Percentiles rank a stretch among this genome's conserved stretches.
Conservation (phyloP, 2,329 filamentous ascomycete genomes). For the Cercospora citrullina region DNA sequence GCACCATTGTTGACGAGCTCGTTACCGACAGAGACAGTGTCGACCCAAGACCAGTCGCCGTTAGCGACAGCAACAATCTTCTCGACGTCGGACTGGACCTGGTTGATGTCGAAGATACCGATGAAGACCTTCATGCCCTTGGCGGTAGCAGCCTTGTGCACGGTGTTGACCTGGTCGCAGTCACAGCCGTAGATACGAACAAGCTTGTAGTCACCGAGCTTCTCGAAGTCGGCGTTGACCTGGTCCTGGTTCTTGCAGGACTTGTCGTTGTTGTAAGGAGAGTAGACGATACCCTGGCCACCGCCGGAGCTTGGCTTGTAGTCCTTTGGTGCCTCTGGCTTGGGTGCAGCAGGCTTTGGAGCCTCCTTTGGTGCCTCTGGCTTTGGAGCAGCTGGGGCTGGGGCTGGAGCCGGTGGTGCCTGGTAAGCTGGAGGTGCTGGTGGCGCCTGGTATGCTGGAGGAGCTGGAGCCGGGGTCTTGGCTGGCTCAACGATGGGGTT, state of each 20-base stretch:
- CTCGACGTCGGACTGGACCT: constrained; percentile 58
- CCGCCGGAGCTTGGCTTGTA: constrained; percentile 13
- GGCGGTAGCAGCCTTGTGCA: constrained; percentile 63
- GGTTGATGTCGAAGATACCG: constrained; percentile 67
- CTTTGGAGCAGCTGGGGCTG: constrained; percentile 15
- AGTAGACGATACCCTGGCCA: constrained; percentile 58
- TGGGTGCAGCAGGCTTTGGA: constrained; percentile 12
- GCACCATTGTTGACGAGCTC: constrained; percentile 70
- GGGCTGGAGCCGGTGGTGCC: constrained; percentile 23
- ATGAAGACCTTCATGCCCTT: constrained; percentile 70
- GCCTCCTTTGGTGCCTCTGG: not conserved
- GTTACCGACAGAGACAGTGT: constrained; percentile 77
- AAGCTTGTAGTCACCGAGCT: constrained; percentile 59
- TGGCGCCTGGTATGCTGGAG: constrained; percentile 14
- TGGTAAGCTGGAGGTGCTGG: constrained; percentile 12
- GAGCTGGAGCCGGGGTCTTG: constrained; percentile 2
- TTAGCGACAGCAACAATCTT: constrained; percentile 61
- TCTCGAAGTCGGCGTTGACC: constrained; percentile 64
- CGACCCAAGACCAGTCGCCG: constrained; percentile 66
- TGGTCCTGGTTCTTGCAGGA: constrained; percentile 67
- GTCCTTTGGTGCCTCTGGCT: not conserved
- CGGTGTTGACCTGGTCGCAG: constrained; percentile 68
- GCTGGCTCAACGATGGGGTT: constrained; percentile 46
- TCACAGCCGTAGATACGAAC: constrained; percentile 79
- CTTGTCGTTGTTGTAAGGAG: constrained; percentile 57